Percentiles rank a stretch among this genome's conserved stretches.
Conservation (phyloP, 306 rosid genomes). For the Quillaja saponaria region DNA sequence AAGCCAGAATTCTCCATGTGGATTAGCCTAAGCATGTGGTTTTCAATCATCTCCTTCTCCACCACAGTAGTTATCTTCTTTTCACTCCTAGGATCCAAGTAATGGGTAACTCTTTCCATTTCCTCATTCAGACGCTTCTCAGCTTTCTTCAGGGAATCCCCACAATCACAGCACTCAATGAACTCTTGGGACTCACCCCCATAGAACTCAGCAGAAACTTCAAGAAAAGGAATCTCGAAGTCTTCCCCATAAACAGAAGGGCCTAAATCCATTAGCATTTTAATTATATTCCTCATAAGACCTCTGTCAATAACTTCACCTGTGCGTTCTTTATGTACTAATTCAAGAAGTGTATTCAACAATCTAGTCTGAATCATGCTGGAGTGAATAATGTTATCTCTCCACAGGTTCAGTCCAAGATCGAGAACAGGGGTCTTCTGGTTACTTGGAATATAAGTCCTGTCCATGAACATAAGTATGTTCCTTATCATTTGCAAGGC, state of each 20-base stretch:
- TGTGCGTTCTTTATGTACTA: constrained; percentile 60
- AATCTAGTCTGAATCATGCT: constrained; percentile 64
- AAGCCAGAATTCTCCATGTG: constrained; percentile 84
- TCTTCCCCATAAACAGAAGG: constrained; percentile 68
- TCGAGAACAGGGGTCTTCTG: constrained; percentile 70
- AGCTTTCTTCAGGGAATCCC: constrained; percentile 75
- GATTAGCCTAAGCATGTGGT: constrained; percentile 77
- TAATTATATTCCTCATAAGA: constrained; percentile 58
- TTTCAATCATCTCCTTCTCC: constrained; percentile 80
- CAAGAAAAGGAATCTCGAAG: constrained; percentile 71
- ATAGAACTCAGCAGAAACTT: constrained; percentile 76
- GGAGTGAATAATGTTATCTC: constrained; percentile 67
- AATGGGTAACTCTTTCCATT: constrained; percentile 84
- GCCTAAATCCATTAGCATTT: constrained; percentile 85
- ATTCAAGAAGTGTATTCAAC: constrained; percentile 60
- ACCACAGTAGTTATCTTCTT: constrained; percentile 67
- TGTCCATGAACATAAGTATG: constrained; percentile 93
- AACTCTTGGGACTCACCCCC: constrained; percentile 64
- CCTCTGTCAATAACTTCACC: constrained; percentile 81
- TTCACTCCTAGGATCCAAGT: constrained; percentile 74
- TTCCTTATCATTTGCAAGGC: constrained; percentile 76
- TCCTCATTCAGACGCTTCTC: constrained; percentile 83
- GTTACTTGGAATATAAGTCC: constrained; percentile 68
- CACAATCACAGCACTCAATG: constrained; percentile 76
- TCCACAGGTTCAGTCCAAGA: constrained; percentile 85